Evolutionary conservation across 805 yeast genomes (phyloP), one percentile per base, ranked within the genome.

Genomic region (Naumovozyma castellii): DNA sequence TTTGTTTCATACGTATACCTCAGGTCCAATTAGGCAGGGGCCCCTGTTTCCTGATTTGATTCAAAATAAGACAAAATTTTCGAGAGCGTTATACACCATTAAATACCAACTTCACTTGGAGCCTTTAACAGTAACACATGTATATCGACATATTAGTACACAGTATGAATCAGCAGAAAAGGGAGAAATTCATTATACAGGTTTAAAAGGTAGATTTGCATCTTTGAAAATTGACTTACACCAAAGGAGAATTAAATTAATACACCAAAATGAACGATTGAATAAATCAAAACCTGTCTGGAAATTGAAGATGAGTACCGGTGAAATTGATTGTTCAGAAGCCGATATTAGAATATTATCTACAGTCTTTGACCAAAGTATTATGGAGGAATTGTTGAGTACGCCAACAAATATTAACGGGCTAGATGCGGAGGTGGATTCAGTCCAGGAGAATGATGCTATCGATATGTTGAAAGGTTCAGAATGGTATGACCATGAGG

Each of bases 11-110:
- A 78, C 87, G n/a, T 78, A 78, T 42, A 69, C 82, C 48, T 76
- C 86, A 38, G 71, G 90, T 10, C 95, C 96, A 0, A 69, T 85
- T 18, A 68, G 90, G 39, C 69, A 72, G 35, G 96, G 96, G 0
- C 62, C 68, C 1, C 56, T 88, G 28, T 87, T 84, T 60, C 72
- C 75, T 0, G 73, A 69, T 18, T 41, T 59, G 20, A 48, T 56
- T 6, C 68, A 68, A 42, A 76, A 72, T 31, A 53, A 57, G 4
- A 68, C 67, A 32, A 78, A 77, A 49, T 80, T 86, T 55, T 83
- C 94, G 0, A 67, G 74, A 37, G 80, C 81, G 49, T 62, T 85
- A 34, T 76, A 71, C 48, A 78, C 94, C 1, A 76, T 83, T 44
- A 84, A 86, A 57, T 87, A 84, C 54, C 78, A 75, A 44, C 70